phyloP scores from a whole-genome alignment of 805 yeast species.

The Saccharomycopsis capsularis region DNA sequence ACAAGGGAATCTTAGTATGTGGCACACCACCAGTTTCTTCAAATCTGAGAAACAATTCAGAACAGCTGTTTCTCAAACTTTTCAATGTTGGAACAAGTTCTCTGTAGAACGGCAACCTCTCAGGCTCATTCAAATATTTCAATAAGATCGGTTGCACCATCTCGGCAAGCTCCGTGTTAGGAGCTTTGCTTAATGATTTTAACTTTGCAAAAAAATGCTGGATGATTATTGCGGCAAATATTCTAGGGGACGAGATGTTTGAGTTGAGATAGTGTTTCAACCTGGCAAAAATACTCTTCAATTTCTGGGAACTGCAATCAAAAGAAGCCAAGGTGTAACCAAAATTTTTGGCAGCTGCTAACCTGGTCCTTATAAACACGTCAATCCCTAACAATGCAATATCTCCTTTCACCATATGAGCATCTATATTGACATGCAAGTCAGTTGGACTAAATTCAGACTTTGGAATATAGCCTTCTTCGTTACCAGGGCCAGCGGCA shows the following conservation, averaged over 20 bases:
- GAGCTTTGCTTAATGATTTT: constrained; percentile 21
- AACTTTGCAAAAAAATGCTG: constrained; percentile 53
- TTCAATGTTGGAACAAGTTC: constrained; percentile 84
- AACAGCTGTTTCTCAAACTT: constrained; percentile 80
- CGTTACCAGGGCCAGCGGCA: constrained; percentile 3
- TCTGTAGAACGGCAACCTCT: constrained; percentile 51
- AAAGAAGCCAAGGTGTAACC: constrained; percentile 58
- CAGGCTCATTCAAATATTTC: constrained; percentile 34
- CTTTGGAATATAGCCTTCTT: constrained; percentile 1
- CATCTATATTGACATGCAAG: constrained; percentile 77
- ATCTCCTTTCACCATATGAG: constrained; percentile 89
- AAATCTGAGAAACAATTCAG: constrained; percentile 72
- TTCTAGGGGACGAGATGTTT: constrained; percentile 73
- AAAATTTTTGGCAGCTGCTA: constrained; percentile 66
- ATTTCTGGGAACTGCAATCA: constrained; percentile 32
- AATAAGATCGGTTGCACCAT: constrained; percentile 11
- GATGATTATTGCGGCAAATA: constrained; percentile 60
- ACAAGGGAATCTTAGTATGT: constrained; percentile 62
- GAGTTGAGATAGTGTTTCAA: constrained; percentile 41
- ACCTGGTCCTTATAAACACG: constrained; percentile 64
- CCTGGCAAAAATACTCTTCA: constrained; percentile 27
- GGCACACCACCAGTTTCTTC: constrained; percentile 70
- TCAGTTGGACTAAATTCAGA: constrained; percentile 33
- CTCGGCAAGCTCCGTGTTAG: background rate
- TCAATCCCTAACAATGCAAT: constrained; percentile 76